These are phyloP conservation scores for Trifolium repens DNA, from an alignment of 306 rosid species.

Conservation along the genomic window DNA sequence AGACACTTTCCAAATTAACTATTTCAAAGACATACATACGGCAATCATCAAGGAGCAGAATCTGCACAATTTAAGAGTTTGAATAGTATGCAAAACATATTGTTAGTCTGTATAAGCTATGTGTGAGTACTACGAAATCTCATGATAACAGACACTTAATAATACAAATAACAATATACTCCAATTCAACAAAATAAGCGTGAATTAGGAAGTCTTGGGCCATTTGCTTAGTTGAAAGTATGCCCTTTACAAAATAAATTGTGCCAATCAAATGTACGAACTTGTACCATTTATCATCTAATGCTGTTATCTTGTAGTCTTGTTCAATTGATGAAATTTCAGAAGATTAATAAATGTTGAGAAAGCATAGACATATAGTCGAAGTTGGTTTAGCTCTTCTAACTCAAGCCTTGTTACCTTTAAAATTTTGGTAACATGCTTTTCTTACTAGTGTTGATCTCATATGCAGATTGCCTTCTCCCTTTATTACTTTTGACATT, in stretches of 20 bases:
- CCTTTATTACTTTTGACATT: too few species aligned
- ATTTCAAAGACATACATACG: conserved; percentile 26
- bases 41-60: conserved; percentile 27
- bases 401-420: too few species aligned
- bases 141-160: conserved; percentile 6
- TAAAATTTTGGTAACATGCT: too few species aligned
- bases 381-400: too few species aligned
- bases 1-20: conserved; percentile 10
- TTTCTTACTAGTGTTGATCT: too few species aligned
- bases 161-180: neutral
- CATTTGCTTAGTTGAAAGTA: neutral
- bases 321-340: too few species aligned
- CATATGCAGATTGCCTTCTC: too few species aligned
- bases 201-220: neutral
- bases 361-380: too few species aligned
- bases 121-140: neutral
- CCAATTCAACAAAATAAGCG: neutral
- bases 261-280: neutral
- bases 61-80: neutral
- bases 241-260: neutral
- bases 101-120: neutral
- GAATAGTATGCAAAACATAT: conserved; percentile 21
- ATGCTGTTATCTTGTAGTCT: neutral
- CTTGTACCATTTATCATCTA: neutral
- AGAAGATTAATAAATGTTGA: too few species aligned